phyloP scores from a whole-genome alignment of 768 basidiomycete species.

The Tubosaeta brunneosetosa region DNA sequence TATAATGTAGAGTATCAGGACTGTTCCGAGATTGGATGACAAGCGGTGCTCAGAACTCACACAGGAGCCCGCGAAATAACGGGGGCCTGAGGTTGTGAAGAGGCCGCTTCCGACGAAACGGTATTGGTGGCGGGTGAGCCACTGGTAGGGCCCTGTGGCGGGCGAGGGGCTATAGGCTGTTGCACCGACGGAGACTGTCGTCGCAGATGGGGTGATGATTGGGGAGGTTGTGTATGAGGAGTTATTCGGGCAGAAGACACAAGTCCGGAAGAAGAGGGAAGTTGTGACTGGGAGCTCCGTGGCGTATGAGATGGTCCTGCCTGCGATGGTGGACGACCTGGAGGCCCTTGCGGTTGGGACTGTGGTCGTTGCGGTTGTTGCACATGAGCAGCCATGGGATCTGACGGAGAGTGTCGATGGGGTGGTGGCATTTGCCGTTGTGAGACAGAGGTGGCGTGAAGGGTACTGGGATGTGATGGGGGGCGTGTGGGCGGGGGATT shows the following conservation, averaged over 20 bases:
- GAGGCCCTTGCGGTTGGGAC: constrained; percentile 52
- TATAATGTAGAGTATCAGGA: constrained; percentile 21
- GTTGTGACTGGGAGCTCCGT: constrained; percentile 34
- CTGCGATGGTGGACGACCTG: constrained; percentile 49
- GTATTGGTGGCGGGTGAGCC: constrained; percentile 22
- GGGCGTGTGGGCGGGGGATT: constrained; percentile 40
- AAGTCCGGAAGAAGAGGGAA: constrained; percentile 29
- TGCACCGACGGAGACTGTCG: constrained; percentile 34
- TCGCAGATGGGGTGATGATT: constrained; percentile 29
- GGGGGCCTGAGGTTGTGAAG: constrained; percentile 31
- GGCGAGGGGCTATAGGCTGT: constrained; percentile 35
- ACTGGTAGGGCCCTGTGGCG: constrained; percentile 26
- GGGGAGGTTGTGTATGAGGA: constrained; percentile 32
- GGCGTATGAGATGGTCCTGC: constrained; percentile 46
- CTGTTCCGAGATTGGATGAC: not conserved
- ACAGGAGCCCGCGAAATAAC: constrained; percentile 27
- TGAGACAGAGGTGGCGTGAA: constrained; percentile 28
- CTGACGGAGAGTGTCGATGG: constrained; percentile 45
- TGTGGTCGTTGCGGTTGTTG: constrained; percentile 48
- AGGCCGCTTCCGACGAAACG: constrained; percentile 26
- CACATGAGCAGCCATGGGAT: constrained; percentile 40
- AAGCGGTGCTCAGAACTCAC: constrained; percentile 20
- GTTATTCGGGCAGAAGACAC: constrained; percentile 30
- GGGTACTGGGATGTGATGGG: constrained; percentile 38
- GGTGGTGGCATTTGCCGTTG: constrained; percentile 33